These are phyloP conservation scores for Penicillium canescens DNA, from an alignment of 495 filamentous ascomycete genomes.

Conservation along the genomic window DNA sequence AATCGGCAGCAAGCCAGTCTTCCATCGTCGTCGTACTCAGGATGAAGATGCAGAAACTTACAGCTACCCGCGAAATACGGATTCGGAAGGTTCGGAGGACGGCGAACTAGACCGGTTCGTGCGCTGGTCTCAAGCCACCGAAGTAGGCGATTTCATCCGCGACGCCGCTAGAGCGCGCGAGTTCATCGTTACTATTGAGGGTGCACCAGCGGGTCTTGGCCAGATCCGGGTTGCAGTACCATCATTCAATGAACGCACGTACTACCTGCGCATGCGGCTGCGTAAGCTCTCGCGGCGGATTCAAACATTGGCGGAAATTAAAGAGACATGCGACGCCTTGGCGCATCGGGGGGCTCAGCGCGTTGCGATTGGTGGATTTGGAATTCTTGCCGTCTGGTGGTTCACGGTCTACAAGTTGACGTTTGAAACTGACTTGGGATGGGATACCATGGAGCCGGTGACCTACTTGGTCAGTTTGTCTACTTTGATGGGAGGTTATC, in stretches of 20 bases:
- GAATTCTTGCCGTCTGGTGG: constrained; percentile 74
- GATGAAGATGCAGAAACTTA: constrained; percentile 36
- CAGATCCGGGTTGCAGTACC: constrained; percentile 81
- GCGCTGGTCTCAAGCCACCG: constrained; percentile 87
- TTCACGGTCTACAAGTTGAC: constrained; percentile 73
- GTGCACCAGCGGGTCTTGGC: constrained; percentile 50
- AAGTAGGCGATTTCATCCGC: constrained; percentile 93
- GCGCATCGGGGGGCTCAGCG: constrained; percentile 77
- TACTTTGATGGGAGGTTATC: constrained; percentile 83
- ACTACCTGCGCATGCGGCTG: constrained; percentile 76
- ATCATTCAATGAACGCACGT: constrained; percentile 83
- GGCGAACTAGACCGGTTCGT: constrained; percentile 58
- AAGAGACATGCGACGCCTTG: constrained; percentile 75
- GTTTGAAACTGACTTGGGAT: constrained; percentile 76
- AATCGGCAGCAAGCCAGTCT: background rate
- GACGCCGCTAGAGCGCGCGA: constrained; percentile 82
- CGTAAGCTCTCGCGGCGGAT: constrained; percentile 70
- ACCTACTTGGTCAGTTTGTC: constrained; percentile 84
- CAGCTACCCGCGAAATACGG: constrained; percentile 35
- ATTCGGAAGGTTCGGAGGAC: constrained; percentile 16
- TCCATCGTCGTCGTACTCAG: constrained; percentile 14
- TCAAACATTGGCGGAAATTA: constrained; percentile 65
- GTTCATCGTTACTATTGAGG: constrained; percentile 83
- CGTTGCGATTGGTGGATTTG: constrained; percentile 78
- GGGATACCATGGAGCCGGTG: constrained; percentile 91